Evolutionary conservation across 2,329 filamentous ascomycete species (phyloP), one percentile per base, ranked within the genome.

Genomic region (Aureobasidium sp.): DNA sequence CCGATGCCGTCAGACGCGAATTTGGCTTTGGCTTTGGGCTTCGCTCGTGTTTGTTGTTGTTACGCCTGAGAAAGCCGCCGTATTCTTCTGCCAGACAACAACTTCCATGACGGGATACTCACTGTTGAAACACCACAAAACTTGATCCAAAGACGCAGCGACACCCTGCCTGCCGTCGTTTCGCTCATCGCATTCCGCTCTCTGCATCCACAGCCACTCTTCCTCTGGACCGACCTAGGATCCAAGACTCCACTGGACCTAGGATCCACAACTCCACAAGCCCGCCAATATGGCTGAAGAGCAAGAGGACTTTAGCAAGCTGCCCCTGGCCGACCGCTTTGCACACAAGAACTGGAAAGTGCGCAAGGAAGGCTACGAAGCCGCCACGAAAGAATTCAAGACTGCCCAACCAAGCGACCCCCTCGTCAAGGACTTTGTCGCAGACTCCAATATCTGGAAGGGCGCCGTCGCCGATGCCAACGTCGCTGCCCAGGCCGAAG

Each of bases 341-440:
- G 80, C 84, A 61, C 91, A 96, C 80, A 96, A 96, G 88, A 85
- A 89, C 71, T 99, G 94, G 94, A 99, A 99, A 82, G 92, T 96
- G 45, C 85, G 94, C 71, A 99, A 99, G 78, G 86, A 86, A 72
- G 94, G 87, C 59, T 99, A 97, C 73, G 94, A 99, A 81, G 91
- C 94, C 68, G 92, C 91, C 22, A 85, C 88, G 44, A 92, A 94
- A 75, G 84, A 87, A 68, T 97, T 99, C 74, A 87, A 91, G 72
- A 80, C 84, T 63, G 91, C 92, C 6, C 87, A 90, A 64, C 93
- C 97, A 73, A 84, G 86, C 68, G 89, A 95, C 72, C 87, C 91
- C 14, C 87, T 87, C 39, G 97, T 99, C 70, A 84, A 86, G 68
- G 91, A 93, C 1, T 99, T 97, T 71, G 77, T 94, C 64, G 86